Conservation (phyloP, 331 rosid species). For the Quercus phellos region DNA sequence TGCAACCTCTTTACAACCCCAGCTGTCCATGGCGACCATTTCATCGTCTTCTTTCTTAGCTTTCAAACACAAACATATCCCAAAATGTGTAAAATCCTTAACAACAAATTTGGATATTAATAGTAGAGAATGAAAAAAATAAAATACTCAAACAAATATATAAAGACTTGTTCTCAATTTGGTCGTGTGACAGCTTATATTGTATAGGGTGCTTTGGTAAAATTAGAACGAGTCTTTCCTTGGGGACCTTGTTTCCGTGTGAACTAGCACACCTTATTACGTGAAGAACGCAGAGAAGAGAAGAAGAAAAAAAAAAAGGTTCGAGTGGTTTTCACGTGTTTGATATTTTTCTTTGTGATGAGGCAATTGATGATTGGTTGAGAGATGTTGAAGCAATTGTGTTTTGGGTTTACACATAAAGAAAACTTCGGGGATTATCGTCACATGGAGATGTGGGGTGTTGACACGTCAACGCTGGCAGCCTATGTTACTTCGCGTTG, state of each 20-base stretch:
- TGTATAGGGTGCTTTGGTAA: not conserved
- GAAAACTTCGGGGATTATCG: not conserved
- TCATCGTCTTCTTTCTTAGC: conserved; percentile 11
- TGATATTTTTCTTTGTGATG: not conserved
- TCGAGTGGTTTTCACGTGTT: not conserved
- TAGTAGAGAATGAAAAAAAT: not conserved
- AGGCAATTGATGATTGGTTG: conserved; percentile 11
- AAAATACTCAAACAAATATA: not conserved
- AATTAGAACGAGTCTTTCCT: conserved; percentile 18
- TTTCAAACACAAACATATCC: not conserved
- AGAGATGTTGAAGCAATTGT: not conserved
- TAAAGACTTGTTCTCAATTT: not conserved
- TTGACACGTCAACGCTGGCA: conserved; percentile 17
- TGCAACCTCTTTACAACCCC: conserved; percentile 26
- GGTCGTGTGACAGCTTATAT: conserved; percentile 13
- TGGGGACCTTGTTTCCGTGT: conserved; percentile 18
- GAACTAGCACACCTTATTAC: not conserved
- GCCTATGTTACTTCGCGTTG: not conserved
- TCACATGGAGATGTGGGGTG: not conserved
- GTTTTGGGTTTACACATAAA: not conserved
- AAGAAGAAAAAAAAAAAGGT: no score
- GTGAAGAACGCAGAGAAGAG: not conserved
- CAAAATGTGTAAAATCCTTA: not conserved
- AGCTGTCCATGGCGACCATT: conserved; percentile 32
- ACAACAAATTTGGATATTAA: not conserved